phyloP scores from a whole-genome alignment of 2,329 filamentous ascomycete species.

The Fusarium robinianum region DNA sequence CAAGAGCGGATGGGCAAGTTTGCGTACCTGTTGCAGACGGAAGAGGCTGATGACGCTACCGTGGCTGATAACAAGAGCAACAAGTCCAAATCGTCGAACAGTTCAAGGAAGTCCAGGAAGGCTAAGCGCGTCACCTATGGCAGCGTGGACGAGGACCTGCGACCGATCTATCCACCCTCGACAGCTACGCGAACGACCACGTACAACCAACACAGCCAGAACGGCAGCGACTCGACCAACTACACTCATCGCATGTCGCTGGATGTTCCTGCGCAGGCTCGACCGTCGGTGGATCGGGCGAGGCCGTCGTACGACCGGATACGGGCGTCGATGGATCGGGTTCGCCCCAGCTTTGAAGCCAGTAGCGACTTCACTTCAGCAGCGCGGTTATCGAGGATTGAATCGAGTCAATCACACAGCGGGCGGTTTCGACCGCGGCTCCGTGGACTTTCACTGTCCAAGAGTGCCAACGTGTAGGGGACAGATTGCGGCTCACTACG shows the following conservation, averaged over 20 bases:
- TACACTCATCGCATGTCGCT: conserved; percentile 73
- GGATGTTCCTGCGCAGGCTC: conserved; percentile 50
- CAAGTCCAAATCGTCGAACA: conserved; percentile 62
- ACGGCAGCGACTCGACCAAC: conserved; percentile 92
- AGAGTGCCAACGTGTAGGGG: conserved; percentile 46
- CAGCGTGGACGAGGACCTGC: conserved; percentile 81
- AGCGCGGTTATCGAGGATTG: conserved; percentile 80
- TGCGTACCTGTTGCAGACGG: conserved; percentile 61
- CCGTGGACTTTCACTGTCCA: conserved; percentile 50
- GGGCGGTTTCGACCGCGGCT: conserved; percentile 44
- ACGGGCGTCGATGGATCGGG: conserved; percentile 83
- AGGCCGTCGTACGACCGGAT: conserved; percentile 88
- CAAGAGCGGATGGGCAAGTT: conserved; percentile 85
- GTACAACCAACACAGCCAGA: conserved; percentile 81
- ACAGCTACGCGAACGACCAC: conserved; percentile 75
- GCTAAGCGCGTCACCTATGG: conserved; percentile 63
- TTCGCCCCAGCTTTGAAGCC: conserved; percentile 81
- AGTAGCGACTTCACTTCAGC: conserved; percentile 92
- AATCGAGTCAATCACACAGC: conserved; percentile 65
- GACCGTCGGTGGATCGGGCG: conserved; percentile 68
- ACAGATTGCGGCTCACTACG: conserved; percentile 7
- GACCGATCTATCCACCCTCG: conserved; percentile 92
- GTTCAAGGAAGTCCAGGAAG: conserved; percentile 47
- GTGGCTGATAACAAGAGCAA: conserved; percentile 47
- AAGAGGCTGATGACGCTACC: conserved; percentile 41